A percentile compares a stretch with the other conserved stretches of the same genome.
These are phyloP conservation scores for Aureobasidium musti DNA, from an alignment of 2,329 filamentous ascomycete species.

Conservation along the genomic window DNA sequence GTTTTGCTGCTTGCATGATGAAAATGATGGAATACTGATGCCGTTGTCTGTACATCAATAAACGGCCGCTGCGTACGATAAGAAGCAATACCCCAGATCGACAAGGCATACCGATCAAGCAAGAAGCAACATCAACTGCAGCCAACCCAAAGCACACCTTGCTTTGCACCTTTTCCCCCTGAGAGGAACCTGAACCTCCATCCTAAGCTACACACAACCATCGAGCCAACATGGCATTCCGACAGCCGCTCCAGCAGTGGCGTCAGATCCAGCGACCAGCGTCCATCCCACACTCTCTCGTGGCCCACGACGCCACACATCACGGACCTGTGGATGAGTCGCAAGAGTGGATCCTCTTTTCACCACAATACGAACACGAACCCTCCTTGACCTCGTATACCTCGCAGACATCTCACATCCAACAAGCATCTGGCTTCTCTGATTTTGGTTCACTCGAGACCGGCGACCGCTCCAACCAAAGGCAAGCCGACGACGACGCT, in stretches of 20 bases:
- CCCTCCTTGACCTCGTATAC: slow-evolving; percentile 67
- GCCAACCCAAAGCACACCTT: slow-evolving; percentile 7
- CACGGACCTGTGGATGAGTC: slow-evolving; percentile 64
- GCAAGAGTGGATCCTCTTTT: slow-evolving; percentile 96
- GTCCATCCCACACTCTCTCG: slow-evolving; percentile 32
- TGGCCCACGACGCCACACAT: slow-evolving; percentile 41
- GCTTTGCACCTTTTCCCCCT: slow-evolving; percentile 5
- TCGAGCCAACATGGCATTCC: slow-evolving; percentile 38
- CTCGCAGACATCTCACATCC: slow-evolving; percentile 64
- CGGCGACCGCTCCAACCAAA: slow-evolving; percentile 59
- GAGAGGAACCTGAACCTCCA: background rate
- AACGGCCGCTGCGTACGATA: slow-evolving; percentile 5
- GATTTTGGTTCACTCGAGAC: slow-evolving; percentile 79
- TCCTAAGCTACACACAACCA: background rate
- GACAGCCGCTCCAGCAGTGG: slow-evolving; percentile 41
- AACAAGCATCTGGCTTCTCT: slow-evolving; percentile 72
- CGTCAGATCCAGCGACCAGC: slow-evolving; percentile 35
- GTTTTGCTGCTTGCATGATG: background rate
- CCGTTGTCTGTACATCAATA: slow-evolving; percentile 6
- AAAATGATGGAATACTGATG: slow-evolving; percentile 16
- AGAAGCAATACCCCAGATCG: slow-evolving; percentile 28
- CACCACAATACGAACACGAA: slow-evolving; percentile 56
- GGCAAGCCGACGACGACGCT: slow-evolving; percentile 50
- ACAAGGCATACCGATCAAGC: slow-evolving; percentile 2
- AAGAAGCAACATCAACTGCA: slow-evolving; percentile 18